Base-by-base conservation (phyloP, 1,284 basidiomycete genomes). In the Tetrapyrgos nigripes region DNA sequence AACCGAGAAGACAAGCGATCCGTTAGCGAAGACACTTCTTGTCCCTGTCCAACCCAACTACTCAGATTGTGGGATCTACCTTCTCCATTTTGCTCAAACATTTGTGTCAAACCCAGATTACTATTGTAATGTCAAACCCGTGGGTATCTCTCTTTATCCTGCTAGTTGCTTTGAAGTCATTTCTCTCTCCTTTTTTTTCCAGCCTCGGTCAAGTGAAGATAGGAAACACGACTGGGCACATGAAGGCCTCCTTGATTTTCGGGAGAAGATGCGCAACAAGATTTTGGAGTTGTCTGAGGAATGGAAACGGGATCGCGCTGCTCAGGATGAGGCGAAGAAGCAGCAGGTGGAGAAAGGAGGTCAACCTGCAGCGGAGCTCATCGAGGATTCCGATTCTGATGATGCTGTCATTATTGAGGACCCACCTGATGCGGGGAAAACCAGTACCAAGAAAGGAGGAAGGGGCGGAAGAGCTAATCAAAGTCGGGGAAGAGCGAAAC, bases 21-120 rank as follows among this genome's bases (percentile, higher is more conserved):
- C 84, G 17, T 57, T 69, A 5, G 79, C 77, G 33, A 85, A 78
- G 19, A 44, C 28, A 50, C 11, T 29, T 59, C 63, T 93, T 88
- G 89, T 91, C 11, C 93, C 94, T 6, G 76, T 78, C 45, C 94
- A 96, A 70, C 87, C 87, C 6, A 96, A 96, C 71, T 92, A 79
- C 61, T 92, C 89, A 68, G 94, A 96, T 70, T 96, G 94, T 65
- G 94, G 94, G 5, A 68, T 93, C 37, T 94, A 92, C 70, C 76
- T 94, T 9, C 75, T 94, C n/a, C 91, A 94, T 65, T 91, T 92
- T 51, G 87, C 86, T n/a, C 79, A 84, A 61, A 83, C 79, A 1
- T 93, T 94, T 71, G 83, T 93, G 73, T 75, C 68, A 10, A 75
- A 88, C 59, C 86, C 90, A 0, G 67, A 70, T 1, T 66, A 70